phyloP scores from a whole-genome alignment of 495 filamentous ascomycete species.

The Choiromyces venosus region DNA sequence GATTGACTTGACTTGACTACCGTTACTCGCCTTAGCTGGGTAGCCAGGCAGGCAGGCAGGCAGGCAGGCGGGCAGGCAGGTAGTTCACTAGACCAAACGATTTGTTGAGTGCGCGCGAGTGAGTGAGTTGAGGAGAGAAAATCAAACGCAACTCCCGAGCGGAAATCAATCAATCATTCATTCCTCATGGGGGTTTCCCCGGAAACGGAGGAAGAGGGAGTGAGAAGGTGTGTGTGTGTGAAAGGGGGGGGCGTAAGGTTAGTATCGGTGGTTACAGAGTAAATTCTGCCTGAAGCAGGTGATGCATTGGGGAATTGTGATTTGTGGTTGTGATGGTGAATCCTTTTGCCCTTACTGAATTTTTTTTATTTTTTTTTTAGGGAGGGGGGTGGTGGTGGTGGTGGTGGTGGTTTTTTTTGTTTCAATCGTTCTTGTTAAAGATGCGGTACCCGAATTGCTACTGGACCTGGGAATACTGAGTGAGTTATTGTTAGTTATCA shows the following conservation, averaged over 20 bases:
- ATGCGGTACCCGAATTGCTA: background rate
- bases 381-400: too few relatives aligned
- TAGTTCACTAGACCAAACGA: background rate
- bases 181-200: background rate
- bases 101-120: background rate
- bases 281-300: background rate
- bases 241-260: background rate
- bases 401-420: too few relatives aligned
- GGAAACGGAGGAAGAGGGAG: background rate
- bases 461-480: background rate
- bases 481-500: too few relatives aligned
- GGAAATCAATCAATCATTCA: background rate
- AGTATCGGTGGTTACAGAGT: background rate
- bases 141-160: constrained; percentile 1
- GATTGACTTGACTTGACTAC: background rate
- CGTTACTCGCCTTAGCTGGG: background rate
- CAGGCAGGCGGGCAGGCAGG: background rate
- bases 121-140: background rate
- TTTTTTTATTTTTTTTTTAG: too few relatives aligned
- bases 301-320: background rate
- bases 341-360: background rate
- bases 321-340: too few relatives aligned
- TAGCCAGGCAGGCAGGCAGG: background rate
- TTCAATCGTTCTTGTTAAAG: background rate
- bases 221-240: background rate